Evolutionary conservation across 2,329 filamentous ascomycete genomes (phyloP).

Genomic region (Trichophyton equinum): DNA sequence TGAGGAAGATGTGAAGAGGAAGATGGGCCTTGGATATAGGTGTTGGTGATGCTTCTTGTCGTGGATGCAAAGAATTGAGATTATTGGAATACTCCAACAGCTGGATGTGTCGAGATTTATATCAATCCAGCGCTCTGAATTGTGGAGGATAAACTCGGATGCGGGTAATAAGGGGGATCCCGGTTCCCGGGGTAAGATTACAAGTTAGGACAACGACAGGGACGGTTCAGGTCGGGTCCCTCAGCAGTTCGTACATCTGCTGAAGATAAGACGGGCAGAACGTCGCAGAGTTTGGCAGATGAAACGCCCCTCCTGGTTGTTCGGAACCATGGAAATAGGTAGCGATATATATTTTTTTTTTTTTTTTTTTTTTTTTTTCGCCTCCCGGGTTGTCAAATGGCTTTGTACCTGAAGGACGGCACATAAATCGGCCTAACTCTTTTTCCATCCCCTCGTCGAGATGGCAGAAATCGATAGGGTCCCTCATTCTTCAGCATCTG

Average conservation of each 20-base stretch:
- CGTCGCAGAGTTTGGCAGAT: neutral
- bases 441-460: neutral
- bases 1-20: neutral
- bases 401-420: neutral
- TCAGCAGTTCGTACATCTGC: neutral
- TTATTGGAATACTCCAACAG: neutral
- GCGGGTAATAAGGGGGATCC: neutral
- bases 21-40: neutral
- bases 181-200: neutral
- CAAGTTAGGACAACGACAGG: neutral
- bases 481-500: neutral
- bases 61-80: neutral
- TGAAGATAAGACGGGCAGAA: neutral
- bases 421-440: neutral
- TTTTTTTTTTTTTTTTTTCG: neutral
- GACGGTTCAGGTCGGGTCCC: neutral
- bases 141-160: conserved; percentile 1
- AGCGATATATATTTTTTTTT: neutral
- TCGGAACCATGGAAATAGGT: neutral
- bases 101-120: neutral
- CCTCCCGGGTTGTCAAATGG: neutral
- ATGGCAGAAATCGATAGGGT: neutral
- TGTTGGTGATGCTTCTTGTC: neutral
- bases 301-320: neutral
- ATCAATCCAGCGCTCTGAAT: neutral